These are phyloP conservation scores for Isatis tinctoria DNA, from an alignment of 345 rosid species.

Conservation along the genomic window DNA sequence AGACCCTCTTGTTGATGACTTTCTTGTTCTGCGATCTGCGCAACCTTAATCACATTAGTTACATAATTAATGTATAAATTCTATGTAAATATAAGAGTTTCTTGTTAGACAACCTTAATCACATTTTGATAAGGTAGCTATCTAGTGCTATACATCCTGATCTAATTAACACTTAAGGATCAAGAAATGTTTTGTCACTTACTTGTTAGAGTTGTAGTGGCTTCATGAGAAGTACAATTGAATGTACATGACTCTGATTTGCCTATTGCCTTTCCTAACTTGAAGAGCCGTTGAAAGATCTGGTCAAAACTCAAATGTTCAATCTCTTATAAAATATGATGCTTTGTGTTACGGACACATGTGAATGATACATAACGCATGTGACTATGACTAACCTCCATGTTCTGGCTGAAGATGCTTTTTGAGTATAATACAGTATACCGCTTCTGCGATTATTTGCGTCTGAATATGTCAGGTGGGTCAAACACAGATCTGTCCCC, in stretches of 20 bases:
- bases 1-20: conserved; percentile 22
- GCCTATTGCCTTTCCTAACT: conserved; percentile 38
- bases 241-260: conserved; percentile 1
- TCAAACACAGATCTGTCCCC: conserved; percentile 57
- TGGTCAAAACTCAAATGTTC: conserved; percentile 40
- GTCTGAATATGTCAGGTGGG: conserved; percentile 26
- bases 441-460: conserved; percentile 19
- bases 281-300: conserved; percentile 59
- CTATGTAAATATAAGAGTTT: no score
- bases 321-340: conserved; percentile 2
- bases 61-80: no score
- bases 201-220: conserved; percentile 19
- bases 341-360: conserved; percentile 4
- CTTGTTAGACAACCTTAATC: no score
- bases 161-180: neutral
- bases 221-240: conserved; percentile 11
- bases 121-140: neutral
- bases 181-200: conserved; percentile 10
- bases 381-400: conserved; percentile 59
- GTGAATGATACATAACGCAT: conserved; percentile 22
- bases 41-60: neutral
- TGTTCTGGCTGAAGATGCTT: conserved; percentile 32
- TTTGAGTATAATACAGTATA: conserved; percentile 15
- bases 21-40: conserved; percentile 31
- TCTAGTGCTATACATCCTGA: neutral